These are phyloP conservation scores for Claviceps sorghi DNA, from an alignment of 2,329 filamentous ascomycete genomes.

Conservation along the genomic window DNA sequence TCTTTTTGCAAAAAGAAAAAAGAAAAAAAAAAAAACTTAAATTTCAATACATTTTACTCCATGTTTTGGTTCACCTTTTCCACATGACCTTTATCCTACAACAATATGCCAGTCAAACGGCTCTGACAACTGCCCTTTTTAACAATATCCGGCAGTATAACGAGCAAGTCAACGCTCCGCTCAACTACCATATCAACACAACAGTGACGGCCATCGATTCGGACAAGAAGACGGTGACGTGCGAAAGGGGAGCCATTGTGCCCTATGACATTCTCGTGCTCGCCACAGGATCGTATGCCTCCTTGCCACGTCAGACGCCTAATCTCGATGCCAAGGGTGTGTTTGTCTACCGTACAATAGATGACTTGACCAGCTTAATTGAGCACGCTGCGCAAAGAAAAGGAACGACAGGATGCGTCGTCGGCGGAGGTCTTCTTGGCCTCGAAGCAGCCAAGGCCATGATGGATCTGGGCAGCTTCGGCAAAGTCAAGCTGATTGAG, in stretches of 20 bases:
- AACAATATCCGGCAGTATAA: constrained; percentile 37
- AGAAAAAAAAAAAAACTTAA: too few species aligned
- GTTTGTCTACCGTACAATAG: constrained; percentile 79
- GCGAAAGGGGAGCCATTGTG: constrained; percentile 53
- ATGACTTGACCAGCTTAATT: constrained; percentile 66
- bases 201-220: constrained; percentile 51
- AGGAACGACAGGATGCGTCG: constrained; percentile 57
- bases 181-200: constrained; percentile 65
- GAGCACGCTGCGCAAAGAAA: constrained; percentile 52
- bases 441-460: constrained; percentile 85
- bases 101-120: background rate
- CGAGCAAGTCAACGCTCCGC: constrained; percentile 47
- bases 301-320: constrained; percentile 56
- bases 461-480: constrained; percentile 67
- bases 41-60: background rate
- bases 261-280: constrained; percentile 70
- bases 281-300: constrained; percentile 73
- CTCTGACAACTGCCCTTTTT: background rate
- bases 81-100: background rate
- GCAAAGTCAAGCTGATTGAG: constrained; percentile 65
- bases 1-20: too few species aligned
- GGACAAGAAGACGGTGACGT: constrained; percentile 50
- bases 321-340: constrained; percentile 69
- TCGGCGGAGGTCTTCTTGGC: constrained; percentile 72
- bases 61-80: background rate